Base-by-base conservation (phyloP, 73 alveolate species). In the Symbiodinium pilosum region DNA sequence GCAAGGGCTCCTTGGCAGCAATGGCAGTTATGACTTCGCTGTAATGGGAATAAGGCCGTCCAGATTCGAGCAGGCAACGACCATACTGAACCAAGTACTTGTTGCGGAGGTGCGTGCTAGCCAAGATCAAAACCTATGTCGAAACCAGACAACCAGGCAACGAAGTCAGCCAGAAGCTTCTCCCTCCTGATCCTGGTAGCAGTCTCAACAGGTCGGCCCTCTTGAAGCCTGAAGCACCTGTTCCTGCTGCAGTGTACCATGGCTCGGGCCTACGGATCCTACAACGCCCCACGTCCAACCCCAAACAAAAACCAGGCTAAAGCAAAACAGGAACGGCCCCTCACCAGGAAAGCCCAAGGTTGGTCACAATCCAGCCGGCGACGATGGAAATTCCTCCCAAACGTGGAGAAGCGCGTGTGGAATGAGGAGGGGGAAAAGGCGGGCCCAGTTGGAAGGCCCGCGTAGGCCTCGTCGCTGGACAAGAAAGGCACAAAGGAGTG, bases 331-430 rank as follows among this genome's bases (percentile, higher is more conserved):
- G 36, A 51, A 32, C n/a, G 93, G 93, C 6, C 93, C 93, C 41
- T 86, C 93, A 47, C 93, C 93, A 44, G 93, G 93, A 38, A 47
- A 86, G 24, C 93, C 93, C 42, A 86, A 39, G 12, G 93, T 9
- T 77, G 8, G 38, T 86, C 93, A 39, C 44, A 86, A 39, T 44
- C 83, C 2, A 28, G 2, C 20, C 2, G 41, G 2, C 12, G 28
- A 20, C 2, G 40, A n/a, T 24, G 93, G 51, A 1, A 44, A 20
- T 5, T 24, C 26, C 81, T 26, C 93, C 36, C 6, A 21, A 34
- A 34, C 28, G 1, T 26, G 39, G 8, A 16, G 52, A 47, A 54
- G 54, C 4, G 43, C 39, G 2, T 54, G 56, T 5, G 54, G 83
- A 0, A 36, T 0, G 0, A 86, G 2, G 9, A 52, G 84, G 32